Evolutionary conservation across 345 rosid genomes (phyloP).

Genomic region (Eucalyptus coolabah): DNA sequence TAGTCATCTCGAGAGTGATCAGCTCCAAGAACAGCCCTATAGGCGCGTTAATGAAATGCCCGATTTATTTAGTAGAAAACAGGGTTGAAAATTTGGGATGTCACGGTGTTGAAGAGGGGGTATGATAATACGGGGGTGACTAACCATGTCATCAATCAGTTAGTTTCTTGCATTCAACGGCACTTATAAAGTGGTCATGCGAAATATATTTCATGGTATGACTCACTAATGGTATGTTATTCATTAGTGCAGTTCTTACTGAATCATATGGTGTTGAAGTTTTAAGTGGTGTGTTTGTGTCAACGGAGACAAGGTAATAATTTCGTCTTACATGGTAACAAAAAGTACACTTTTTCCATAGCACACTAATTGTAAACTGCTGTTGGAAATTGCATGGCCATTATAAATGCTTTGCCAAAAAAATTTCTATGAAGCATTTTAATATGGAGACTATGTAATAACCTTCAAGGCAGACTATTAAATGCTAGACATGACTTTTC

Average conservation of each 20-base stretch:
- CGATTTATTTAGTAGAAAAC: too few relatives aligned
- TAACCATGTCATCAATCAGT: slow-evolving; percentile 89
- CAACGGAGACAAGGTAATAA: slow-evolving; percentile 76
- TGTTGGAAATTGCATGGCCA: neutral
- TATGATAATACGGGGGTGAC: slow-evolving; percentile 86
- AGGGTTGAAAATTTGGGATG: too few relatives aligned
- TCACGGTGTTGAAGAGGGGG: slow-evolving; percentile 64
- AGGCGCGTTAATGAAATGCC: too few relatives aligned
- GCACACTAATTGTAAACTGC: neutral
- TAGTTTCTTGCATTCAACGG: neutral
- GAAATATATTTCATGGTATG: neutral
- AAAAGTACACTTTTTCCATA: neutral
- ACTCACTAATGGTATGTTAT: neutral
- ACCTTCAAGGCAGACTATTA: neutral
- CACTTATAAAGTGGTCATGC: neutral
- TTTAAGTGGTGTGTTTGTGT: slow-evolving; percentile 78
- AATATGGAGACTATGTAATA: neutral
- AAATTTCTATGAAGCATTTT: neutral
- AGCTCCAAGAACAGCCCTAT: too few relatives aligned
- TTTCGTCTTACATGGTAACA: neutral
- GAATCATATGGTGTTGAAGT: slow-evolving; percentile 87
- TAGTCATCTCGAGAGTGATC: too few relatives aligned
- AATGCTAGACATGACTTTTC: too few relatives aligned
- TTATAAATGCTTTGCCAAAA: neutral
- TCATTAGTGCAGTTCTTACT: slow-evolving; percentile 43